Evolutionary conservation across 169 alveolate genomes (phyloP), one percentile per base, ranked within the genome.

Genomic region (Theileria annulata): DNA sequence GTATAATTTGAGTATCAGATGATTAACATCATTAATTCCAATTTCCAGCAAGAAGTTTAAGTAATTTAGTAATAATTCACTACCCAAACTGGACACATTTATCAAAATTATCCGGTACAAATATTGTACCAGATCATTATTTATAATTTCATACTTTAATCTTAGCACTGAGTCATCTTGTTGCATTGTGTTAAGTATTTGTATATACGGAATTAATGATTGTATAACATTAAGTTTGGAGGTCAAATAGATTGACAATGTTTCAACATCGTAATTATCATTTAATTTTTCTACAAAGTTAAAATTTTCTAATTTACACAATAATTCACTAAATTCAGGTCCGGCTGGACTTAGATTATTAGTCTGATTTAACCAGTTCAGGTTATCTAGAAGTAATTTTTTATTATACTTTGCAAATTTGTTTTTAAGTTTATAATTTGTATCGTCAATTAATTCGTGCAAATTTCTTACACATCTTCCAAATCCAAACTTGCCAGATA

Each of bases 261-360:
- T 42, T 60, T 68, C 80, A 27, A 15, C 69, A 13, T 49, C 35
- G 10, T 66, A 31, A 12, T 69, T 76, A 17, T 82, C 69, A 66
- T 30, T 42, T 17, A 56, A 48, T 28, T 35, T 70, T 27, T 75
- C 74, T 21, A 82, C 51, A 49, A 69, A 13, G 0, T 72, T 42
- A 25, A 82, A 37, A 17, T 64, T 31, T 4, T 75, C 85, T 30
- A 82, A 54, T 33, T 77, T 82, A 67, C n/a, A 59, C 21, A 59
- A 19, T 13, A 82, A 59, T 25, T 78, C 35, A 5, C 48, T 35
- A 56, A 59, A 51, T 12, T 25, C 68, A 42, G 51, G 13, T 0
- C 2, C 13, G 51, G 15, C 51, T 10, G 51, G 51, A 42, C 51
- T 42, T 42, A 17, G 13, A 8, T 17, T 42, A 42, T 42, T 42